A percentile compares a stretch with the other conserved stretches of the same genome.
Evolutionary conservation across 306 rosid genomes (phyloP).

Genomic region (Prunus mira): DNA sequence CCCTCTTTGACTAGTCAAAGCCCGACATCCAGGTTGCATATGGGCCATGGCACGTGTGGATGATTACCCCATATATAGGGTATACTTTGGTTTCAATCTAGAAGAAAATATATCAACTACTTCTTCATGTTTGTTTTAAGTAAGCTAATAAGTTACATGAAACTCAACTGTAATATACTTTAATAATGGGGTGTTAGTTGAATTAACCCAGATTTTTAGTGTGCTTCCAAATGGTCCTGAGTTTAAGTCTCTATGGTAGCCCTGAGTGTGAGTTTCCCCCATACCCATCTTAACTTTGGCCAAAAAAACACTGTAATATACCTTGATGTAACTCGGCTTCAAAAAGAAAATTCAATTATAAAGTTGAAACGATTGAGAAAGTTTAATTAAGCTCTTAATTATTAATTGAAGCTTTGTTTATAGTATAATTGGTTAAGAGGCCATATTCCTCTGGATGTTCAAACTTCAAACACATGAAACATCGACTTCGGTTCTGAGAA

Average conservation of each 20-base stretch:
- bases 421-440: neutral
- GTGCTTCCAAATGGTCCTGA: fast-evolving
- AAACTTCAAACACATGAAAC: constrained; percentile 3
- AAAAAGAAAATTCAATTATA: neutral
- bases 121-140: too few species aligned
- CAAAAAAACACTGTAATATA: too few species aligned
- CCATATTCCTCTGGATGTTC: constrained; percentile 17
- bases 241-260: too few species aligned
- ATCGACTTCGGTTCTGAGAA: constrained; percentile 24
- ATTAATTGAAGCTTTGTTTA: neutral
- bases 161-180: too few species aligned
- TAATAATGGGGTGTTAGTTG: too few species aligned
- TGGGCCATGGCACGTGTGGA: constrained; percentile 78
- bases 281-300: too few species aligned
- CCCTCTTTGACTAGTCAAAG: constrained; percentile 49
- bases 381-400: neutral
- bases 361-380: neutral
- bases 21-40: constrained; percentile 49
- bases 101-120: neutral
- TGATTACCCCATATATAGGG: constrained; percentile 41
- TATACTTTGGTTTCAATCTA: constrained; percentile 29
- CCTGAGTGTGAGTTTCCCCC: too few species aligned
- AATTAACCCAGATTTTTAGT: too few species aligned
- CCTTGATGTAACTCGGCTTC: neutral
- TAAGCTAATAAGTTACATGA: too few species aligned